Evolutionary conservation across 352 stramenopile genomes (phyloP).

Genomic region (Saprolegnia parasitica): DNA sequence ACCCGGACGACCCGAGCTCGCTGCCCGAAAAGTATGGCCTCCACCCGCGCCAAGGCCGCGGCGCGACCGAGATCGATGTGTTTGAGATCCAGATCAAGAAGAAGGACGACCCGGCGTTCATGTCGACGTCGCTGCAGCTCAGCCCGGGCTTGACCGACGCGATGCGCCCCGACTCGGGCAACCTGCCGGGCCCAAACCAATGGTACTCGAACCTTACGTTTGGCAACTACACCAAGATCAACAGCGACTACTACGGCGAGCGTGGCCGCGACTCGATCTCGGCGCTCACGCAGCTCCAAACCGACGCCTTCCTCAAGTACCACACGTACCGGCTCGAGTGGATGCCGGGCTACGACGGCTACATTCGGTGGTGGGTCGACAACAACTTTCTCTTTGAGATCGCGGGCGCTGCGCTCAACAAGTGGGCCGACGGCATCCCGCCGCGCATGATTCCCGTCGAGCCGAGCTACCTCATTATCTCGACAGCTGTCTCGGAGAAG

Average conservation of each 20-base stretch:
- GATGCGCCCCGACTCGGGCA: slow-evolving; percentile 54
- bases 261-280: slow-evolving; percentile 92
- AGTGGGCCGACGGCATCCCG: slow-evolving; percentile 56
- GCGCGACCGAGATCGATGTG: slow-evolving; percentile 96
- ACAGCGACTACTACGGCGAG: slow-evolving; percentile 95
- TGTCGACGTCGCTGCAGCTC: slow-evolving; percentile 94
- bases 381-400: slow-evolving; percentile 93
- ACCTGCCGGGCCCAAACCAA: slow-evolving; percentile 54
- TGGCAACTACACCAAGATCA: slow-evolving; percentile 85
- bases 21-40: slow-evolving; percentile 88
- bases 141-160: slow-evolving; percentile 61
- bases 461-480: slow-evolving; percentile 97
- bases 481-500: slow-evolving; percentile 95
- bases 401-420: slow-evolving; percentile 76
- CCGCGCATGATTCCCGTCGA: slow-evolving; percentile 90
- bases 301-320: slow-evolving; percentile 87
- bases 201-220: slow-evolving; percentile 90
- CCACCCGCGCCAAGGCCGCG: slow-evolving; percentile 87
- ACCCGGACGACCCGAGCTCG: slow-evolving; percentile 84
- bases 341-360: slow-evolving; percentile 86
- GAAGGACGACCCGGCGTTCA: slow-evolving; percentile 82
- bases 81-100: slow-evolving; percentile 86
- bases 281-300: slow-evolving; percentile 87
- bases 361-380: slow-evolving; percentile 93
- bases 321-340: slow-evolving; percentile 96